phyloP scores from a whole-genome alignment of 2,329 filamentous ascomycete genomes.

The Camillea tinctor region DNA sequence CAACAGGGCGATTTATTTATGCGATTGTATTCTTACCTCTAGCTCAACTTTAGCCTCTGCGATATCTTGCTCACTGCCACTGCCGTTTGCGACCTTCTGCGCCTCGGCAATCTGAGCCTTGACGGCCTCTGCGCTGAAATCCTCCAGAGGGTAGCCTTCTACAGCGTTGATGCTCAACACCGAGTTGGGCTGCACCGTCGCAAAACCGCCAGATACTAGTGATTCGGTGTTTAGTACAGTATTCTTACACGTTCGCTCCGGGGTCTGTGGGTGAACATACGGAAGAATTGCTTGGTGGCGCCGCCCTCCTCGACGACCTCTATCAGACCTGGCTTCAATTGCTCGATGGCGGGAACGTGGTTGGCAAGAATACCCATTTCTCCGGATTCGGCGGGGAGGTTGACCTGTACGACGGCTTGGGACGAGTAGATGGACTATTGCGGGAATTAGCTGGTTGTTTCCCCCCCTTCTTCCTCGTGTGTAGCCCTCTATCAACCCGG shows the following conservation, averaged over 20 bases:
- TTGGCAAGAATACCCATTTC: constrained; percentile 99
- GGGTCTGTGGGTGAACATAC: constrained; percentile 59
- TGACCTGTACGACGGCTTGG: constrained; percentile 84
- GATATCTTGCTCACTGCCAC: constrained; percentile 93
- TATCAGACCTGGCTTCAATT: constrained; percentile 93
- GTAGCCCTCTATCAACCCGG: constrained; percentile 21
- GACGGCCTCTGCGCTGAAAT: constrained; percentile 92
- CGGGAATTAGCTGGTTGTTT: constrained; percentile 47
- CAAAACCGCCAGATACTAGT: constrained; percentile 92
- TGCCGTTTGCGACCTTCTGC: constrained; percentile 88
- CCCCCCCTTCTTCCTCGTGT: not conserved
- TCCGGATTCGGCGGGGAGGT: constrained; percentile 95
- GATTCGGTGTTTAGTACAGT: constrained; percentile 17
- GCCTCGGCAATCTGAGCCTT: constrained; percentile 88
- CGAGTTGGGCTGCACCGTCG: constrained; percentile 93
- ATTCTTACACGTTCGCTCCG: constrained; percentile 10
- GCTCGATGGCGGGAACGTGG: constrained; percentile 98
- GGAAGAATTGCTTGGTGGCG: constrained; percentile 93
- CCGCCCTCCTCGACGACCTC: constrained; percentile 94
- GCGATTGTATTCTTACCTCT: constrained; percentile 62
- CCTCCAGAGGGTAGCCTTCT: constrained; percentile 90
- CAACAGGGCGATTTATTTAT: not conserved
- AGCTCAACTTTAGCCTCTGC: constrained; percentile 99
- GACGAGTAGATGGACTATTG: constrained; percentile 69
- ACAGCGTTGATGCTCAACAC: constrained; percentile 96